Conservation (phyloP, 345 rosid species). For the Noccaea caerulescens region DNA sequence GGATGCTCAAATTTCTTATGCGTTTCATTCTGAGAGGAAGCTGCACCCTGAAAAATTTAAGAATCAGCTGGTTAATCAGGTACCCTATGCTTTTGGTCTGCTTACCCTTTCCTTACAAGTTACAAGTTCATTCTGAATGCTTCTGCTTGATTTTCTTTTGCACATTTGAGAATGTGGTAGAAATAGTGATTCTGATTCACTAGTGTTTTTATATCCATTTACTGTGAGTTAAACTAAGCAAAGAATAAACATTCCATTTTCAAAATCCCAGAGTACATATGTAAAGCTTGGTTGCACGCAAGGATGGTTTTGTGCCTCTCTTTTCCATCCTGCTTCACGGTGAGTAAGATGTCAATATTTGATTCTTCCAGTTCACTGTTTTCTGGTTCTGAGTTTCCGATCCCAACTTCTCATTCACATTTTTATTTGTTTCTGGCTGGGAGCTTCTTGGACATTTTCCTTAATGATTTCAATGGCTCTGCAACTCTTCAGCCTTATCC, state of each 20-base stretch:
- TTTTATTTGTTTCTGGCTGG: conserved; percentile 9
- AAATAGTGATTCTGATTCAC: not conserved
- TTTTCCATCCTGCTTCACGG: conserved; percentile 73
- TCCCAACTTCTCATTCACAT: conserved; percentile 13
- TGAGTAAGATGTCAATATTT: conserved; percentile 41
- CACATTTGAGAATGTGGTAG: not conserved
- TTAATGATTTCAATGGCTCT: conserved; percentile 4
- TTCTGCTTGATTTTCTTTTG: not conserved
- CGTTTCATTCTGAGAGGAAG: conserved; percentile 83
- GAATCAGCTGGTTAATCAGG: conserved; percentile 95
- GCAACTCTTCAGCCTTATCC: conserved; percentile 2
- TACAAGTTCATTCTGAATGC: not conserved
- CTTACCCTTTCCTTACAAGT: conserved; percentile 2
- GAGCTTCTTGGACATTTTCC: conserved; percentile 14
- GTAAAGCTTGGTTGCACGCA: conserved; percentile 91
- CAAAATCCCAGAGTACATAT: conserved; percentile 63
- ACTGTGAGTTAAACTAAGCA: not conserved
- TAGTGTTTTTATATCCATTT: conserved; percentile 6
- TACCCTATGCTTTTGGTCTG: conserved; percentile 35
- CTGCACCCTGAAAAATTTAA: conserved; percentile 88
- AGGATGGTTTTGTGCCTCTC: conserved; percentile 91
- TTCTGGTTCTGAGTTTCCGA: conserved; percentile 4
- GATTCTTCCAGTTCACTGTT: conserved; percentile 1
- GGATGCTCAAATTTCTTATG: conserved; percentile 96
- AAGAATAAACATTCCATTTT: conserved; percentile 2